Conservation (phyloP, 2,329 filamentous ascomycete species). For the Aspergillus flavus region DNA sequence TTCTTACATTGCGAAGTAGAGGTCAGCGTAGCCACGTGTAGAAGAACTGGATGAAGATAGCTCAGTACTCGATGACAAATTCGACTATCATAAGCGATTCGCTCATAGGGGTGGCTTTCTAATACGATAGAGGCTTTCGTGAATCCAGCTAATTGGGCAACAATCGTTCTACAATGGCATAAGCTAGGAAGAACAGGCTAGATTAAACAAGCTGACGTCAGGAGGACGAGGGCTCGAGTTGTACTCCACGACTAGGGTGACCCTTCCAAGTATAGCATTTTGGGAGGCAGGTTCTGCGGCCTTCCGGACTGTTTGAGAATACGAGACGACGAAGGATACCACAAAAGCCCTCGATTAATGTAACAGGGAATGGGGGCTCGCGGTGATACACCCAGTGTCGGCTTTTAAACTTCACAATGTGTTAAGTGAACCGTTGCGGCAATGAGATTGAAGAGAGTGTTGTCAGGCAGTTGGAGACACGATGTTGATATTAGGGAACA, state of each 20-base stretch:
- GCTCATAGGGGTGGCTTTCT: not conserved
- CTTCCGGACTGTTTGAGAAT: not conserved
- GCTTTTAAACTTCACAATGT: not conserved
- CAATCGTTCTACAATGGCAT: not conserved
- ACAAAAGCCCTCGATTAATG: not conserved
- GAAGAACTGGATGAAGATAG: not conserved
- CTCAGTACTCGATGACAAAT: not conserved
- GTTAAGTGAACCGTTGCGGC: not conserved
- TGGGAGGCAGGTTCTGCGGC: not conserved
- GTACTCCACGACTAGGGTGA: not conserved
- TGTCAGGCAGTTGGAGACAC: too few species aligned
- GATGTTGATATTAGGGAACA: not conserved
- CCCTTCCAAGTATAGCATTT: not conserved
- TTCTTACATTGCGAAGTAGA: not conserved
- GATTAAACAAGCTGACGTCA: not conserved
- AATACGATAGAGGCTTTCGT: not conserved
- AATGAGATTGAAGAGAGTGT: not conserved
- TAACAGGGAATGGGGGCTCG: not conserved
- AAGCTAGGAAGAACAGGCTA: not conserved
- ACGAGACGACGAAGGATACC: not conserved
- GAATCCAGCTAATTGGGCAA: not conserved
- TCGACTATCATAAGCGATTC: not conserved
- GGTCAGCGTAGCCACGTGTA: not conserved
- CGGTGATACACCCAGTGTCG: too few species aligned
- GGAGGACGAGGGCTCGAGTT: not conserved